Evolutionary conservation across 2,329 filamentous ascomycete species (phyloP).

Genomic region (Colletotrichum cereale): DNA sequence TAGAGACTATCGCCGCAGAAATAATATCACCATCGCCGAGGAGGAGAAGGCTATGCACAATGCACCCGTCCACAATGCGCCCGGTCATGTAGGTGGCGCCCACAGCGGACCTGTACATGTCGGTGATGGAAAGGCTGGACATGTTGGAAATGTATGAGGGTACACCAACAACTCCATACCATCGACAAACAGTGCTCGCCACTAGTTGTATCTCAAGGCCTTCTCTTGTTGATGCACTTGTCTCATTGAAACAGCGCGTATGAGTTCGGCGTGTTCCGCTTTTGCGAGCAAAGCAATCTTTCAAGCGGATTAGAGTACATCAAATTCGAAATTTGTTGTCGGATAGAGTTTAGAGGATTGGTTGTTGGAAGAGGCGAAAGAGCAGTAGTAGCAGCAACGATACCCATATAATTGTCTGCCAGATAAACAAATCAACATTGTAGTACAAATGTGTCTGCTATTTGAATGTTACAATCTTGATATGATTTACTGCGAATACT

Average conservation of each 20-base stretch:
- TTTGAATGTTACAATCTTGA: neutral
- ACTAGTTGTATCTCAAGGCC: neutral
- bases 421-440: neutral
- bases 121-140: neutral
- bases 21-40: neutral
- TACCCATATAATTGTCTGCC: neutral
- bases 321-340: neutral
- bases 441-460: neutral
- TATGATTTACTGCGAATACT: neutral
- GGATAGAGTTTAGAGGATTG: neutral
- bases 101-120: neutral
- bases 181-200: neutral
- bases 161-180: neutral
- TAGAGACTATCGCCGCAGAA: slow-evolving; percentile 9
- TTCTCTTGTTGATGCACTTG: too few relatives aligned
- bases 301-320: neutral
- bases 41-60: slow-evolving; percentile 7
- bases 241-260: neutral
- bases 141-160: neutral
- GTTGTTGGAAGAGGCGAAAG: neutral
- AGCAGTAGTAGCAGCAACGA: neutral
- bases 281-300: neutral
- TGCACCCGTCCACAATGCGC: neutral
- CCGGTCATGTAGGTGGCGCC: neutral
- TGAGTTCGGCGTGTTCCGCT: neutral